A percentile compares a stretch with the other conserved stretches of the same genome.
Evolutionary conservation across 345 rosid genomes (phyloP).

Genomic region (Populus nigra): DNA sequence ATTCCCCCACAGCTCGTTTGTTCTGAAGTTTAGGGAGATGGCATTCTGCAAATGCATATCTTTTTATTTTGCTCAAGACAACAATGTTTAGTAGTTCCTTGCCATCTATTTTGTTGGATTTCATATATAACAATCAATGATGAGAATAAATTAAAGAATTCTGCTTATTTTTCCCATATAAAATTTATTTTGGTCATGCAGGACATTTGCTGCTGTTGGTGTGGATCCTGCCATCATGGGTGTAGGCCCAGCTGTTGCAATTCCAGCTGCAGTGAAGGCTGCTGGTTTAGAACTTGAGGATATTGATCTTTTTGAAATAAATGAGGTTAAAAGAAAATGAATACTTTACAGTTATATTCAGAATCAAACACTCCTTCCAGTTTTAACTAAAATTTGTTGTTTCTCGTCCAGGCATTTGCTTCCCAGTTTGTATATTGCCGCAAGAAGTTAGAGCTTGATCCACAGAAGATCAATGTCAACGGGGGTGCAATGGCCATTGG

Average conservation of each 20-base stretch:
- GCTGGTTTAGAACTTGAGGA: constrained; percentile 90
- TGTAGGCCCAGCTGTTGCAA: constrained; percentile 85
- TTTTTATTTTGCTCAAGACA: too few species aligned
- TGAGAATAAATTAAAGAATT: too few species aligned
- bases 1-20: too few species aligned
- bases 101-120: too few species aligned
- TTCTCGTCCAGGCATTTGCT: constrained; percentile 71
- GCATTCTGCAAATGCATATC: too few species aligned
- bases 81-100: too few species aligned
- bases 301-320: constrained; percentile 96
- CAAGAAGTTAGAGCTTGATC: constrained; percentile 76
- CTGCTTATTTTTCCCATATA: too few species aligned
- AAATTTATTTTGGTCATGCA: constrained; percentile 26
- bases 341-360: neutral
- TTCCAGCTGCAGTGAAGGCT: constrained; percentile 92
- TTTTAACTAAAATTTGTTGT: neutral
- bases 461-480: constrained; percentile 88
- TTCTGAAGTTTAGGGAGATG: too few species aligned
- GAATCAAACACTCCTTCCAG: too few species aligned
- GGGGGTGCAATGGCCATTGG: constrained; percentile 96
- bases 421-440: constrained; percentile 90
- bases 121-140: too few species aligned
- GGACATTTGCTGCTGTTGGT: constrained; percentile 91
- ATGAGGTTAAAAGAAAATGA: constrained; percentile 55
- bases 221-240: constrained; percentile 98